A percentile compares a stretch with the other conserved stretches of the same genome.
Conservation (phyloP, 2,329 filamentous ascomycete species). For the Samsoniella hepiali region DNA sequence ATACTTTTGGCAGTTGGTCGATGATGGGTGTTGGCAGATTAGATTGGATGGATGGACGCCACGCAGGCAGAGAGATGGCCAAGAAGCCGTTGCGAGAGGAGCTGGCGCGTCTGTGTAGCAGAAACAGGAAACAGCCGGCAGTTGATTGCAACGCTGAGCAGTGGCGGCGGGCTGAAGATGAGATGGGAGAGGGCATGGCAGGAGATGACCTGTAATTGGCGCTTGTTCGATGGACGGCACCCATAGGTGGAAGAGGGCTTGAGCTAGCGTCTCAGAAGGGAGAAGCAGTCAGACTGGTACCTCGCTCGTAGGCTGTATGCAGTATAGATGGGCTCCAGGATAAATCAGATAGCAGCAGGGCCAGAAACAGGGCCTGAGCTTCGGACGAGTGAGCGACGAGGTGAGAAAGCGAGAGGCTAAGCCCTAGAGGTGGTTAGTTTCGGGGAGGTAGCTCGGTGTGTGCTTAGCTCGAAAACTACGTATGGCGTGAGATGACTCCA, state of each 20-base stretch:
- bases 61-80: background rate
- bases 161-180: background rate
- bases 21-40: background rate
- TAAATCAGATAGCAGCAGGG: background rate
- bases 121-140: background rate
- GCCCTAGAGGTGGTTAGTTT: background rate
- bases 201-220: background rate
- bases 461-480: background rate
- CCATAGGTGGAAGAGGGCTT: background rate
- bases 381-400: background rate
- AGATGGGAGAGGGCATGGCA: background rate
- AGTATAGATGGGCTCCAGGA: constrained; percentile 1
- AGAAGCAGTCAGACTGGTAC: background rate
- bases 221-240: background rate
- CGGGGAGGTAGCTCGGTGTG: background rate
- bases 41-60: background rate
- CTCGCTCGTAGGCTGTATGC: background rate
- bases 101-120: background rate
- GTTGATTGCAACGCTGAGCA: background rate
- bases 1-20: background rate
- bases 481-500: background rate
- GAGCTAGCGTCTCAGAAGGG: background rate
- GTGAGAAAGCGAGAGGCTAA: background rate
- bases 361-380: background rate
- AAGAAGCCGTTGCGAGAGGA: background rate